Evolutionary conservation across 2,329 filamentous ascomycete species (phyloP).

Genomic region (Aspergillus spinulosporus): DNA sequence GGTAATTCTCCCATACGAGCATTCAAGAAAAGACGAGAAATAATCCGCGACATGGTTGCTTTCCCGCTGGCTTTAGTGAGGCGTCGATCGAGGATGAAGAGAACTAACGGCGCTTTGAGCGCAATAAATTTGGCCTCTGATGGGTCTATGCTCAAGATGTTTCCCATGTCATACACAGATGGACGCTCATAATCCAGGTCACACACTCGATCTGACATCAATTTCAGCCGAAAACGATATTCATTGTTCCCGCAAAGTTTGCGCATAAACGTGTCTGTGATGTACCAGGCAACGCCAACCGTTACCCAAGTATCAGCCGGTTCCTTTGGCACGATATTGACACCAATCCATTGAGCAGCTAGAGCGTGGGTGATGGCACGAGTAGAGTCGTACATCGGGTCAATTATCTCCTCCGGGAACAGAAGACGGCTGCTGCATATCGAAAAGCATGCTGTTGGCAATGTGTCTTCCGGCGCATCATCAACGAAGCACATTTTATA

Average conservation of each 20-base stretch:
- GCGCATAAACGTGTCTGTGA: conserved; percentile 91
- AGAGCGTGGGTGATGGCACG: conserved; percentile 78
- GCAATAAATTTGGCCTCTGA: conserved; percentile 89
- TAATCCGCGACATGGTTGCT: conserved; percentile 77
- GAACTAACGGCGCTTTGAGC: conserved; percentile 83
- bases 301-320: conserved; percentile 84
- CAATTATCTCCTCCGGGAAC: conserved; percentile 80
- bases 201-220: conserved; percentile 76
- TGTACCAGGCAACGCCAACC: conserved; percentile 87
- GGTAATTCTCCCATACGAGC: conserved; percentile 77
- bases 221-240: conserved; percentile 86
- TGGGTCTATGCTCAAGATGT: conserved; percentile 73
- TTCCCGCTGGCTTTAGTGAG: conserved; percentile 86
- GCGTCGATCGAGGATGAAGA: conserved; percentile 91
- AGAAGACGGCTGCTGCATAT: conserved; percentile 85
- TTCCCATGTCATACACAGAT: conserved; percentile 77
- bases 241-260: conserved; percentile 92
- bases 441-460: conserved; percentile 77
- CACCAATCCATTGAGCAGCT: conserved; percentile 90
- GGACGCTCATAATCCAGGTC: conserved; percentile 79
- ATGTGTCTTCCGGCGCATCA: conserved; percentile 73
- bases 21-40: conserved; percentile 81
- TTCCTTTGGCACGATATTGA: conserved; percentile 84
- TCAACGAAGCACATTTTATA: conserved; percentile 96
- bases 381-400: conserved; percentile 79